These are phyloP conservation scores for Chaetomiaceae sp. DNA, from an alignment of 2,329 filamentous ascomycete species.

Conservation along the genomic window DNA sequence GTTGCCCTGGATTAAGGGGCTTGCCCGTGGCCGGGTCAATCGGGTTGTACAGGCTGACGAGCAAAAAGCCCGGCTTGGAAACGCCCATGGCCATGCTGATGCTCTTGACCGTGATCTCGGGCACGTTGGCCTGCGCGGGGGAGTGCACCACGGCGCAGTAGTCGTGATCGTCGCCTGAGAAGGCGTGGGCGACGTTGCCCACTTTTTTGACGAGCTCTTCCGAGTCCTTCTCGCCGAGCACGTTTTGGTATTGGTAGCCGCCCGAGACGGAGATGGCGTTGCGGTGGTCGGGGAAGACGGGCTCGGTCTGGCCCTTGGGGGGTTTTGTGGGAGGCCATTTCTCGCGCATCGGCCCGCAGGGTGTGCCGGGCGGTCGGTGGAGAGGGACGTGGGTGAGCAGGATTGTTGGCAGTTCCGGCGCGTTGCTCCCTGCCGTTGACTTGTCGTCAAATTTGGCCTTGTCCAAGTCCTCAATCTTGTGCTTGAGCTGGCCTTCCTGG, in stretches of 20 bases:
- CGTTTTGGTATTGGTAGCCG: slow-evolving; percentile 97
- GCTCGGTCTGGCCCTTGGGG: slow-evolving; percentile 51
- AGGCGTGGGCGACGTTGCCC: slow-evolving; percentile 78
- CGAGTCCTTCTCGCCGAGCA: slow-evolving; percentile 73
- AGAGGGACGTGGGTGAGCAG: slow-evolving; percentile 89
- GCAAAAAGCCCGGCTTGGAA: slow-evolving; percentile 76
- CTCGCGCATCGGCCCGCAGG: slow-evolving; percentile 83
- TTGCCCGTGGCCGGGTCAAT: slow-evolving; percentile 56
- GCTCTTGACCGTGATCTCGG: slow-evolving; percentile 92
- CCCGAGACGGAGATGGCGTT: slow-evolving; percentile 73
- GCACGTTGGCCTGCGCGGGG: slow-evolving; percentile 58
- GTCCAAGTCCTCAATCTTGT: slow-evolving; percentile 56
- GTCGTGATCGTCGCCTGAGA: slow-evolving; percentile 96
- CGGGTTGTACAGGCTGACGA: slow-evolving; percentile 90
- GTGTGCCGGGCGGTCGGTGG: slow-evolving; percentile 74
- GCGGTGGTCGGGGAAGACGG: slow-evolving; percentile 58
- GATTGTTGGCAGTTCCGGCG: slow-evolving; percentile 73
- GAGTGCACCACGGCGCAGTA: slow-evolving; percentile 89
- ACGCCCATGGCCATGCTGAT: slow-evolving; percentile 97
- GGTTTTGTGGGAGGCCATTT: slow-evolving; percentile 69
- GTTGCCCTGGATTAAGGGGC: slow-evolving; percentile 40
- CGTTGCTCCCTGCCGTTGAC: slow-evolving; percentile 39
- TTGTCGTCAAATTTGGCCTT: slow-evolving; percentile 41
- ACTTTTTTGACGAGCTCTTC: slow-evolving; percentile 70
- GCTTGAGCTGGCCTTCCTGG: slow-evolving; percentile 51